Conservation (phyloP, 768 basidiomycete genomes). For the Zangia roseola region DNA sequence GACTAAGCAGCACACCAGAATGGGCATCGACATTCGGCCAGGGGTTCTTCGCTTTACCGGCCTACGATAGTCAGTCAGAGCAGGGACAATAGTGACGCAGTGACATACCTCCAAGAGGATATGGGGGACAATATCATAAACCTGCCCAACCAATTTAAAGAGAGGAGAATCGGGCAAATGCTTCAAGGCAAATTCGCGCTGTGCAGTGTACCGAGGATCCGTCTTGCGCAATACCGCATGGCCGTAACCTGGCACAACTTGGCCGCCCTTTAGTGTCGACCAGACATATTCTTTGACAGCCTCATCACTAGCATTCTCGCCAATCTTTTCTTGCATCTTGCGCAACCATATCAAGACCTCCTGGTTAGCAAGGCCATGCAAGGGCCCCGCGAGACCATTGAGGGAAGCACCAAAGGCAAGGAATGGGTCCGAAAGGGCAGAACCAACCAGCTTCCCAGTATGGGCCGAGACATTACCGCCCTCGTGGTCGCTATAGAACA, state of each 20-base stretch:
- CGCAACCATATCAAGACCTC: conserved; percentile 93
- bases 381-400: conserved; percentile 94
- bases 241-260: conserved; percentile 92
- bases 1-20: conserved; percentile 83
- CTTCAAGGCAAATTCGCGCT: conserved; percentile 85
- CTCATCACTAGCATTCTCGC: conserved; percentile 81
- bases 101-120: conserved; percentile 75
- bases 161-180: conserved; percentile 84
- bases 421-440: conserved; percentile 97
- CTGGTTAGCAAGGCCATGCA: conserved; percentile 97
- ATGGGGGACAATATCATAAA: conserved; percentile 84
- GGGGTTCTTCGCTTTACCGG: conserved; percentile 90
- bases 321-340: conserved; percentile 90
- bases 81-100: background rate
- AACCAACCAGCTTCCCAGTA: conserved; percentile 90
- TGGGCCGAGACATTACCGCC: conserved; percentile 98
- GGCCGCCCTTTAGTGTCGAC: conserved; percentile 89
- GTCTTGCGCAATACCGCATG: conserved; percentile 87
- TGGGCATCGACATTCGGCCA: conserved; percentile 99
- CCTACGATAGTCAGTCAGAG: conserved; percentile 38
- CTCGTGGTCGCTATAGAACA: conserved; percentile 76
- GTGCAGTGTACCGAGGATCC: conserved; percentile 89
- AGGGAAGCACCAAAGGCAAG: conserved; percentile 89
- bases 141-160: conserved; percentile 92
- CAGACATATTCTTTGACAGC: conserved; percentile 93